These are phyloP conservation scores for Acidomyces sp. DNA, from an alignment of 495 filamentous ascomycete species.

Conservation along the genomic window DNA sequence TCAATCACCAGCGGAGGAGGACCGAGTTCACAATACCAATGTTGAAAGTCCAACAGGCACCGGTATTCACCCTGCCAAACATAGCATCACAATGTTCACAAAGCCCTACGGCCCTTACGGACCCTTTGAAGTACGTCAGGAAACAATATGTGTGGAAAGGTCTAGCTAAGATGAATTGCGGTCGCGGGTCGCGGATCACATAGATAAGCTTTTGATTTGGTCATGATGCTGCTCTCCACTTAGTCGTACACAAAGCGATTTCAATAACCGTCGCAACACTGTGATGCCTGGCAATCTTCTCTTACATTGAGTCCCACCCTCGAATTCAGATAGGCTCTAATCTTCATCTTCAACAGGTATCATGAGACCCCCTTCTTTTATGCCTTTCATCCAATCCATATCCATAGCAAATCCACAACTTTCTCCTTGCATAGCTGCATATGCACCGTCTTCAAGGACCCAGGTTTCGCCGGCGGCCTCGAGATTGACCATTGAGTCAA, in stretches of 20 bases:
- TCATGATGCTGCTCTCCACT: no score
- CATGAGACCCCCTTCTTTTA: slow-evolving; percentile 9
- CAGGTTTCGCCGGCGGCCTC: slow-evolving; percentile 22
- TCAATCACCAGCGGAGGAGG: slow-evolving; percentile 5
- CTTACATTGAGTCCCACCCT: no score
- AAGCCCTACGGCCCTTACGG: slow-evolving; percentile 11
- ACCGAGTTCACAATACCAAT: slow-evolving; percentile 13
- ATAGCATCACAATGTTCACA: slow-evolving; percentile 5
- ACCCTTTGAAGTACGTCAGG: no score
- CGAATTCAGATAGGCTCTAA: no score
- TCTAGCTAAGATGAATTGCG: no score
- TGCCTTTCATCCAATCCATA: slow-evolving; percentile 28
- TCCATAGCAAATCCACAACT: slow-evolving; percentile 28
- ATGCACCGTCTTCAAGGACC: slow-evolving; percentile 16
- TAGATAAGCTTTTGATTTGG: no score
- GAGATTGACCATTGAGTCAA: slow-evolving; percentile 25
- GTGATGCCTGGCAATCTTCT: no score
- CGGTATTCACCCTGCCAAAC: background rate
- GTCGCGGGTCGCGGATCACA: no score
- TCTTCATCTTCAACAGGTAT: no score
- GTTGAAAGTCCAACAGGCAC: background rate
- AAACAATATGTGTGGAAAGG: no score
- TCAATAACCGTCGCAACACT: no score
- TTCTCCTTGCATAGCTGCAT: slow-evolving; percentile 26
- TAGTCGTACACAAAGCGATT: no score